Evolutionary conservation across 257 asterid species (phyloP), one percentile per base, ranked within the genome.

Genomic region (Echites panduratus): DNA sequence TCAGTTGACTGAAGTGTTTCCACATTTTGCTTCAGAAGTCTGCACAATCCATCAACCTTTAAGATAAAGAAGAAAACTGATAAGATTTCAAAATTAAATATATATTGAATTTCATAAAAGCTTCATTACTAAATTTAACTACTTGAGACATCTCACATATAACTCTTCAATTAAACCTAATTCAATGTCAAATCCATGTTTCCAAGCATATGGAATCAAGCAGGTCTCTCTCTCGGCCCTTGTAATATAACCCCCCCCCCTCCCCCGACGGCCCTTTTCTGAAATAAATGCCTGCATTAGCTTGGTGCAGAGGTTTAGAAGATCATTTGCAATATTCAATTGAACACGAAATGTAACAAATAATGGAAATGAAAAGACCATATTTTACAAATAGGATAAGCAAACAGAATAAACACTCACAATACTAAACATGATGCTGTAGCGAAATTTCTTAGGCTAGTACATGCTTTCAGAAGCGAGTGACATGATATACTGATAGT

Each of bases 41-140:
- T 81, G 79, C 98, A 91, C 78, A 95, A 82, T 68, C 95, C 99
- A 74, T 80, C 91, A 78, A 91, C 97, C 99, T 95, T 88, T 71
- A 75, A 82, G 76, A 70, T 70, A 62, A 57, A 68, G 47, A 50
- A 61, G 70, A 66, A 66, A 54, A 75, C 78, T 79, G 77, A 81
- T 59, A 70, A 71, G 71, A 59, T 77, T 38, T 73, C 72, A 77
- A 74, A 77, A 45, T 4, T 75, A 64, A n/a, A 71, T 38, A 22
- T 38, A 22, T 52, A 77, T 50, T n/a, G n/a, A 43, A 32, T 32
- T 56, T 53, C 73, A 56, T n/a, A 4, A 13, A 72, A 49, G 11
- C 14, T 19, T 17, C 12, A 22, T 49, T 44, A 1, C 54, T 11
- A 20, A 8, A 53, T 29, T 24, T 5, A 64, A 66, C 53, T 22